Conservation (phyloP, 169 alveolate species). For the Nephromyces sp. region DNA sequence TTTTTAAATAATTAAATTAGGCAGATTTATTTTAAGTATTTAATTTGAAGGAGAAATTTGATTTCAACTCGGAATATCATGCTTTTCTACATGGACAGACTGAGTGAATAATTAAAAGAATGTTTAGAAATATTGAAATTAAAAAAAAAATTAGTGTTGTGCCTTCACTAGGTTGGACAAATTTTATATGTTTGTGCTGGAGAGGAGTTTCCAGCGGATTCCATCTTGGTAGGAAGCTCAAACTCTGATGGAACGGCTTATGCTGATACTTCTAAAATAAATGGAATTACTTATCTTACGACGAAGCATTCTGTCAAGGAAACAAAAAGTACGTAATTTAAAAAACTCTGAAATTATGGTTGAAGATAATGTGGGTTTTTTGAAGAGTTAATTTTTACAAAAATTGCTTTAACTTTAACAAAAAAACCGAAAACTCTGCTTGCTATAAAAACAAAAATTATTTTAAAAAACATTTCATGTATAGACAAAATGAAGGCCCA, state of each 20-base stretch:
- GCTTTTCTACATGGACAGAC: too few relatives aligned
- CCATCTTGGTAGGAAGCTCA: constrained; percentile 74
- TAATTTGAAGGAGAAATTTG: too few relatives aligned
- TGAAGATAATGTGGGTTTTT: background rate
- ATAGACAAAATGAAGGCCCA: too few relatives aligned
- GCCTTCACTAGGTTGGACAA: constrained; percentile 85
- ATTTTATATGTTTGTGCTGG: constrained; percentile 73
- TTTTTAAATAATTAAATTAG: too few relatives aligned
- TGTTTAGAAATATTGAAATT: too few relatives aligned
- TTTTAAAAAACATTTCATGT: background rate
- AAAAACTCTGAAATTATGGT: background rate
- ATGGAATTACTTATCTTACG: constrained; percentile 91
- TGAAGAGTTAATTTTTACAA: background rate
- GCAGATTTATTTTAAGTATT: too few relatives aligned
- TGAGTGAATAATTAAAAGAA: too few relatives aligned
- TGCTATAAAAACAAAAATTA: background rate
- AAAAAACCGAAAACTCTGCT: background rate
- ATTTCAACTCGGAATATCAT: too few relatives aligned
- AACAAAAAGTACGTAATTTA: constrained; percentile 2
- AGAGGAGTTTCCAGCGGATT: constrained; percentile 79
- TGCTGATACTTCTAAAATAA: constrained; percentile 89
- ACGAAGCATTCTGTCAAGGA: constrained; percentile 72
- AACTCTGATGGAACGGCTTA: constrained; percentile 79
- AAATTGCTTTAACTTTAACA: background rate
- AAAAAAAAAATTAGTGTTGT: too few relatives aligned